Conservation (phyloP, 129 eudicot genomes). For the Saussurea involucrata region DNA sequence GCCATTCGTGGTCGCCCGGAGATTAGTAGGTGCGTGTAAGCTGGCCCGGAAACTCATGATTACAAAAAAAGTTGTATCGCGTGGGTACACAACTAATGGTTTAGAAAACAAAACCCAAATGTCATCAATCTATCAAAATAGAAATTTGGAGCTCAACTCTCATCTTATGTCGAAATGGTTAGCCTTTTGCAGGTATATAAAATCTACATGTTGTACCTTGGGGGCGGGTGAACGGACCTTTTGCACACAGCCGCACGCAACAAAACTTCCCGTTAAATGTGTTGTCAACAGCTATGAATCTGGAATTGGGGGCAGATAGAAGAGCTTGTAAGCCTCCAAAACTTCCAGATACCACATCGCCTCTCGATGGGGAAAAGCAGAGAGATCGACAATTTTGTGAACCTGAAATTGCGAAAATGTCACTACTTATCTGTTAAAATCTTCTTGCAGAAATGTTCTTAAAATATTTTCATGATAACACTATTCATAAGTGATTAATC, state of each 20-base stretch:
- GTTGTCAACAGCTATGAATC: conserved; percentile 33
- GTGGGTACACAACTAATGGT: not conserved
- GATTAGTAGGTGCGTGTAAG: too few species aligned
- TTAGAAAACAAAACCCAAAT: not conserved
- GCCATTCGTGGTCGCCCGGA: too few species aligned
- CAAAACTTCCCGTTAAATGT: not conserved
- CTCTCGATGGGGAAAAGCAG: conserved; percentile 81
- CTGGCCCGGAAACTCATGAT: too few species aligned
- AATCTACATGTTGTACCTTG: not conserved
- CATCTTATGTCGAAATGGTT: not conserved
- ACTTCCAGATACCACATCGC: conserved; percentile 98
- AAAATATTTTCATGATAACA: not conserved
- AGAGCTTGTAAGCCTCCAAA: conserved; percentile 84
- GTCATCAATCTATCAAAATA: not conserved
- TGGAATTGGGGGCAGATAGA: conserved; percentile 50
- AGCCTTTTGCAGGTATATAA: not conserved
- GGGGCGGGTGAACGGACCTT: not conserved
- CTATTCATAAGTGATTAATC: not conserved
- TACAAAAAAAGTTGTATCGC: too few species aligned
- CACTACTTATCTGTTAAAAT: conserved; percentile 1
- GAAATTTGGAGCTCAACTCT: not conserved
- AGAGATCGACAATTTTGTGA: conserved; percentile 90
- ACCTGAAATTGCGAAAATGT: conserved; percentile 47
- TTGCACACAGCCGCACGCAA: not conserved
- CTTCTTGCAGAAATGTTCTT: not conserved